Base-by-base conservation (phyloP, 176 grass and related monocot species). In the Hordeum marinum region DNA sequence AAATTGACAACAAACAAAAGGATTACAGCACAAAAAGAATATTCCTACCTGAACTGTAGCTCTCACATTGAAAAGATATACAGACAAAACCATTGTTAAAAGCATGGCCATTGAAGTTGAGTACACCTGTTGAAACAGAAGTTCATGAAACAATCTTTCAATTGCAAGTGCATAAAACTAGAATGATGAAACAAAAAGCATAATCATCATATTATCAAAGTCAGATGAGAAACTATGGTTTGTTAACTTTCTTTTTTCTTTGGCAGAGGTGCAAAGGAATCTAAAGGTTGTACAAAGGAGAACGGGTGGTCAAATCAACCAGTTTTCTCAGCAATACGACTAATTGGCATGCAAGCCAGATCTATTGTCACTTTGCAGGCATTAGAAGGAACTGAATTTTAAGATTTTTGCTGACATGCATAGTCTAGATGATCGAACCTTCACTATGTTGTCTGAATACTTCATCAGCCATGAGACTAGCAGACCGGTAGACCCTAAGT, bases 81-180 rank as follows among this genome's bases (percentile, higher is more conserved):
- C 81, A 35, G 96, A 96, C 62, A 96, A 79, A 76, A 99, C 82
- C 89, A 95, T 95, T 10, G 96, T 99, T 57, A 99, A 87, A 72
- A 99, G 84, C 96, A 99, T 96, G 23, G 96, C 93, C 96, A 99
- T 99, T 77, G 96, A 99, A 75, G 96, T 99, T 84, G 96, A 93
- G 84, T 99, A 99, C 6, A 99, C 95, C 96, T 95, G 88, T 66
- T 75, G 18, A 79, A 87, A 78, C 24, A 72, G 39, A 90, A 41
- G 77, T 80, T 50, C 36, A 66, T 24, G 63, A 74, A 82, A 63
- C 24, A 24, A 59, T 4, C 5, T 66, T 74, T 63, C 68, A 80
- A 32, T 25, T 79, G 54, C 32, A 15, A 32, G 20, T 48, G 10
- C 18, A 79, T 55, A 57, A 17, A 41, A 84, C 27, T 24, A 68